Conservation (phyloP, 495 filamentous ascomycete species). For the Aspergillus conjunctus region DNA sequence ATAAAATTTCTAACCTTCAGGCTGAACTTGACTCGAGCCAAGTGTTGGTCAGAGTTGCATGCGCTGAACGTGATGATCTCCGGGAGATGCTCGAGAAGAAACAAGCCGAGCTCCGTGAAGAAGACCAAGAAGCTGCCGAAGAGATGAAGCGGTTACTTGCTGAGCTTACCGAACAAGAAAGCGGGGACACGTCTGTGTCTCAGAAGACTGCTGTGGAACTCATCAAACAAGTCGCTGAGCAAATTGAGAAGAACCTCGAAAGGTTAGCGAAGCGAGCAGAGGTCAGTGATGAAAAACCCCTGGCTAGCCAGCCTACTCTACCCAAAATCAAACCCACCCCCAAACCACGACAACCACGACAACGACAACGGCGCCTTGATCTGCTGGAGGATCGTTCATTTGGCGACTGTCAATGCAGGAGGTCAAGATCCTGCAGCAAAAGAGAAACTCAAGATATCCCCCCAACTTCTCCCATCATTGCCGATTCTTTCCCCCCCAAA, state of each 20-base stretch:
- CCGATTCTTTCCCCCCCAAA: background rate
- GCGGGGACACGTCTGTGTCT: conserved; percentile 33
- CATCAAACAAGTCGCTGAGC: conserved; percentile 45
- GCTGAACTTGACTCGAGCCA: conserved; percentile 46
- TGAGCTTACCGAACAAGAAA: conserved; percentile 41
- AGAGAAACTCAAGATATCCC: background rate
- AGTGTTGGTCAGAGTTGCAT: conserved; percentile 43
- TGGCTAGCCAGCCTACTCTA: background rate
- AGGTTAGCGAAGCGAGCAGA: conserved; percentile 51
- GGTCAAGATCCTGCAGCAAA: background rate
- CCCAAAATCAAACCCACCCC: background rate
- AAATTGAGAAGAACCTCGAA: conserved; percentile 51
- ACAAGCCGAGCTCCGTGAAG: conserved; percentile 38
- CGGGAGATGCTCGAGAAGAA: conserved; percentile 46
- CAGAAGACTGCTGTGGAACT: conserved; percentile 46
- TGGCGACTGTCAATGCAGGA: background rate
- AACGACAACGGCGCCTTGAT: background rate
- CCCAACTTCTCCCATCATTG: background rate
- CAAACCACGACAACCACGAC: background rate
- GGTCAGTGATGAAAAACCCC: conserved; percentile 34
- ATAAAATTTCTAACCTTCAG: conserved; percentile 44
- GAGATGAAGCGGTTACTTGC: conserved; percentile 49
- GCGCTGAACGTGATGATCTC: conserved; percentile 47
- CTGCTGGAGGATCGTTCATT: background rate
- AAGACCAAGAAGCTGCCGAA: conserved; percentile 46